These are phyloP conservation scores for Gyrodon lividus DNA, from an alignment of 768 basidiomycete genomes.

Conservation along the genomic window DNA sequence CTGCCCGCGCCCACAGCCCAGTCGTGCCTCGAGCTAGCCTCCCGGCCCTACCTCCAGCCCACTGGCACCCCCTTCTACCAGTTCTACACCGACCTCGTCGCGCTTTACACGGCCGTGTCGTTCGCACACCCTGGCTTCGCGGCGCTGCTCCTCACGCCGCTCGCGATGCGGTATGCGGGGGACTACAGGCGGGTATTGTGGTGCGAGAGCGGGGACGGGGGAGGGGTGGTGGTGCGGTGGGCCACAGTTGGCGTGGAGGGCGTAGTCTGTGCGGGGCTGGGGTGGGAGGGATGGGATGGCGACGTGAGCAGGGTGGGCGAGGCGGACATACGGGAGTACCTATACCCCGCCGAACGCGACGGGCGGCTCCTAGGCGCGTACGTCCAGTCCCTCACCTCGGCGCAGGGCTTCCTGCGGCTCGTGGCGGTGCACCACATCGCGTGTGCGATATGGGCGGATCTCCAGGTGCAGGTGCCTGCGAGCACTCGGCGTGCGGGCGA, in stretches of 20 bases:
- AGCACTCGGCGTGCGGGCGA: slow-evolving; percentile 17
- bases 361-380: slow-evolving; percentile 62
- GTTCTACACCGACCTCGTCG: slow-evolving; percentile 88
- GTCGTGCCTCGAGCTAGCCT: slow-evolving; percentile 49
- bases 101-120: slow-evolving; percentile 88
- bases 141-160: slow-evolving; percentile 70
- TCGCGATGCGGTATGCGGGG: slow-evolving; percentile 68
- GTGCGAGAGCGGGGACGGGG: slow-evolving; percentile 69
- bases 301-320: neutral
- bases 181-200: slow-evolving; percentile 88
- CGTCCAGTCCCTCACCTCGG: slow-evolving; percentile 49
- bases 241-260: slow-evolving; percentile 51
- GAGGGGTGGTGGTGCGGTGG: slow-evolving; percentile 43
- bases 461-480: slow-evolving; percentile 28
- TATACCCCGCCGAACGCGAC: slow-evolving; percentile 71
- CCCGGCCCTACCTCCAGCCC: slow-evolving; percentile 56
- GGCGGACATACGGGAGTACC: slow-evolving; percentile 51
- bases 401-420: slow-evolving; percentile 59
- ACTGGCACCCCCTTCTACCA: slow-evolving; percentile 82
- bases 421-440: slow-evolving; percentile 82
- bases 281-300: neutral
- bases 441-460: slow-evolving; percentile 69
- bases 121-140: slow-evolving; percentile 80
- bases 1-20: slow-evolving; percentile 12
- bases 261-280: slow-evolving; percentile 37